Evolutionary conservation across 768 basidiomycete genomes (phyloP).

Genomic region (Boletus subcaerulescens): DNA sequence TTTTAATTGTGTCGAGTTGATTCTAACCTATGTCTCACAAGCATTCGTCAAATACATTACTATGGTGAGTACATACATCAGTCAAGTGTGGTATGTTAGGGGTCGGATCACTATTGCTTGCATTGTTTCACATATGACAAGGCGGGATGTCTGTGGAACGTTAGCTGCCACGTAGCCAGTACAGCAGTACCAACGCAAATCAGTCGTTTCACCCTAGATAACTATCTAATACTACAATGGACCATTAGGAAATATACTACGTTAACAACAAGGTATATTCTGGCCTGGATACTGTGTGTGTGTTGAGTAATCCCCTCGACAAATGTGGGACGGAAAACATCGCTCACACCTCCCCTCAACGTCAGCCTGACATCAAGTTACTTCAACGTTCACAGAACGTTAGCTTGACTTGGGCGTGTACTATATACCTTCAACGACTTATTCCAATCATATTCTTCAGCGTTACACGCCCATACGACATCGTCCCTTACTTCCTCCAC

Average conservation of each 20-base stretch:
- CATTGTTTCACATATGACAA: neutral
- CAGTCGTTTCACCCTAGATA: neutral
- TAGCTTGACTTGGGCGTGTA: too few species aligned
- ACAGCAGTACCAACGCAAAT: neutral
- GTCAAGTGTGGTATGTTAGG: too few species aligned
- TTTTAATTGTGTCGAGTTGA: neutral
- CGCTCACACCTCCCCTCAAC: too few species aligned
- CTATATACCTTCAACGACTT: too few species aligned
- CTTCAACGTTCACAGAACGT: too few species aligned
- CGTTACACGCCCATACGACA: too few species aligned
- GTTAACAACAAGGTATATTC: neutral
- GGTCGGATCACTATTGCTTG: neutral
- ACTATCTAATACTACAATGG: neutral
- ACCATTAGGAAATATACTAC: neutral
- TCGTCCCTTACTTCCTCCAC: too few species aligned
- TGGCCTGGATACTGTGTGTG: neutral
- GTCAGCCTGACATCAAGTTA: too few species aligned
- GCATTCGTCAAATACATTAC: neutral
- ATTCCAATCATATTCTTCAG: too few species aligned
- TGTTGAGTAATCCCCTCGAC: too few species aligned
- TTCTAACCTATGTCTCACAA: neutral
- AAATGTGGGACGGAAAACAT: too few species aligned
- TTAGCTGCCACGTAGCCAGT: neutral
- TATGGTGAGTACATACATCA: too few species aligned
- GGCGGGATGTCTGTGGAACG: neutral